Conservation (phyloP, 2,329 filamentous ascomycete species). For the Periconia sp. region DNA sequence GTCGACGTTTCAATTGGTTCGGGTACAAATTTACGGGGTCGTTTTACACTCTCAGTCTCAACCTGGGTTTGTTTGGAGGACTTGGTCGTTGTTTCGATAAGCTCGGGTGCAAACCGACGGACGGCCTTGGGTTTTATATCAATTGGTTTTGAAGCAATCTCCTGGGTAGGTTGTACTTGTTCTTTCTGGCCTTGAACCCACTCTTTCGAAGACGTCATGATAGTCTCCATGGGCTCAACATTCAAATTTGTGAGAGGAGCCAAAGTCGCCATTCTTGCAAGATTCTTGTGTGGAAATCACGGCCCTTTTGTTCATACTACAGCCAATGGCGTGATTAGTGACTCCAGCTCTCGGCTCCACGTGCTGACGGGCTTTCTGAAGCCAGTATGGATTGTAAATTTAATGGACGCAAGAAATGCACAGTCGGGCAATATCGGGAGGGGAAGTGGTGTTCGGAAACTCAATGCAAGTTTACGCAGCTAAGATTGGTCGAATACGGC, state of each 20-base stretch:
- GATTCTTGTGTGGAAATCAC: constrained; percentile 2
- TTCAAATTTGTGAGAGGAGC: constrained; percentile 40
- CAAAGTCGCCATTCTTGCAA: constrained; percentile 31
- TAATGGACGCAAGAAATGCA: constrained; percentile 19
- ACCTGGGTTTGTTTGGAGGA: constrained; percentile 52
- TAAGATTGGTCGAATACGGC: not conserved
- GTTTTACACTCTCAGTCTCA: constrained; percentile 26
- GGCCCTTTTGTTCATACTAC: constrained; percentile 16
- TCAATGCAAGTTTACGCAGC: not conserved
- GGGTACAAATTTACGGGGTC: constrained; percentile 16
- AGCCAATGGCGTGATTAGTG: constrained; percentile 2
- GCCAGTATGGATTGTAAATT: constrained; percentile 2
- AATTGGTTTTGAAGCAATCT: constrained; percentile 33
- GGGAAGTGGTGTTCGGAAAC: not conserved
- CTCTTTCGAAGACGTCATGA: constrained; percentile 52
- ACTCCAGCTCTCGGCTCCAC: not conserved
- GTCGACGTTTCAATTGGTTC: constrained; percentile 5
- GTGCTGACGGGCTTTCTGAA: not conserved
- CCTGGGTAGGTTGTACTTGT: constrained; percentile 12
- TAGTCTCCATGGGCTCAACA: constrained; percentile 43
- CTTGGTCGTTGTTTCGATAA: constrained; percentile 65
- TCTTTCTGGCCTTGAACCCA: constrained; percentile 31
- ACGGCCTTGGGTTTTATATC: constrained; percentile 28
- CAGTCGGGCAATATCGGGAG: constrained; percentile 19
- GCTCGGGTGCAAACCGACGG: constrained; percentile 65